Evolutionary conservation across 2,329 filamentous ascomycete genomes (phyloP), one percentile per base, ranked within the genome.

Genomic region (Exophiala viscosa): DNA sequence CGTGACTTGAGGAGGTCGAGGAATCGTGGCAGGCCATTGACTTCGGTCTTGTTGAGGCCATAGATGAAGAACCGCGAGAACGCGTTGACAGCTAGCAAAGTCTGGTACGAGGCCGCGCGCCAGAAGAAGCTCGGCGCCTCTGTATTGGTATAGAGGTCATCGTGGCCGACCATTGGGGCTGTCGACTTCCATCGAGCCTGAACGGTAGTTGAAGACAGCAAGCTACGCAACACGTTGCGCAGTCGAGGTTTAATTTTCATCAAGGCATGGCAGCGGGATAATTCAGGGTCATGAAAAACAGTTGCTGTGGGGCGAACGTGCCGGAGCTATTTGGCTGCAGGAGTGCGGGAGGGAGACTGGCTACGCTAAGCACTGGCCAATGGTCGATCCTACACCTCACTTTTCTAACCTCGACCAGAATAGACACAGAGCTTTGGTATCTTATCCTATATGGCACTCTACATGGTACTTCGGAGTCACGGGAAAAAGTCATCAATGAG

Each of bases 51-150:
- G 68, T 87, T 95, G 57, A 92, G 70, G 0, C 81, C 82, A 60
- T 84, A 86, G 39, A 96, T 72, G 66, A 97, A 96, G 1, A 75
- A 77, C 55, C 88, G 82, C 51, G 83, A 89, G 5, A 95, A 60
- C 23, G 84, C 71, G 43, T 85, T 87, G 0, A 89, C 85, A 9
- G 85, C 70, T 62, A 87, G 85, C 79, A 96, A 89, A 34, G 87
- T 80, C 57, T 84, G 73, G 46, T 84, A 77, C n/a, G 90, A 95
- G 33, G 80, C 80, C 50, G 84, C 72, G 58, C 88, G 86, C 86
- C 87, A 90, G 43, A 71, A 66, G 48, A 69, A 61, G 48, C 72
- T 75, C 49, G 73, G 73, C 53, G 62, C 63, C 48, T 75, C 72
- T 31, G 67, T 64, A 49, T 73, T 75, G 63, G 67, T 67, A 61